phyloP scores from a whole-genome alignment of 169 alveolate genomes.

The Cyclospora cayetanensis region DNA sequence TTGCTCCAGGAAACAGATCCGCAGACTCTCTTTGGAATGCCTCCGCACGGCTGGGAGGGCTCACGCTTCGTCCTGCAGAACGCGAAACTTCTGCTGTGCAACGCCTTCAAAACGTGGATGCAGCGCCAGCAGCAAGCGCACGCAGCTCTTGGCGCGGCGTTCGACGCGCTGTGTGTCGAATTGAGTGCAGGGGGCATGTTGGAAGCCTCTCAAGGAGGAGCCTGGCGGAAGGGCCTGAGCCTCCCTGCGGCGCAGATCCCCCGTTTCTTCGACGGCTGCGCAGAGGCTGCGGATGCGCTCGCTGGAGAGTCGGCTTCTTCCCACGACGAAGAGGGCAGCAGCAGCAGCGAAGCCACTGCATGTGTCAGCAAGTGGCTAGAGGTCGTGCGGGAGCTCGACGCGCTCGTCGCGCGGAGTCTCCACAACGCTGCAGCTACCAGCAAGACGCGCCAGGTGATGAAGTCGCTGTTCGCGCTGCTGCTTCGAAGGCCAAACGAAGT shows the following conservation, averaged over 20 bases:
- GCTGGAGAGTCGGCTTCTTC: too few relatives aligned
- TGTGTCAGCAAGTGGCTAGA: background rate
- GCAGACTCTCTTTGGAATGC: background rate
- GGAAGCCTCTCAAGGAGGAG: too few relatives aligned
- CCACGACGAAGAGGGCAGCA: too few relatives aligned
- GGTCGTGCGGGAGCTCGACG: conserved; percentile 6
- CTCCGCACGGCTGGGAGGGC: background rate
- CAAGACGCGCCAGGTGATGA: background rate
- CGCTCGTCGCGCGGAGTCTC: background rate
- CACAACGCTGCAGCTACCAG: conserved; percentile 4
- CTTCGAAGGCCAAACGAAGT: background rate
- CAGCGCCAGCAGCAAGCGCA: conserved; percentile 14
- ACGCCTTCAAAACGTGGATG: conserved; percentile 48
- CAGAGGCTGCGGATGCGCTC: too few relatives aligned
- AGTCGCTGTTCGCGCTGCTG: conserved; percentile 18
- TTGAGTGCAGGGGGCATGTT: too few relatives aligned
- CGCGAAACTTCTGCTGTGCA: background rate
- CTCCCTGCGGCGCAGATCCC: too few relatives aligned
- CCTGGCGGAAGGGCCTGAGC: too few relatives aligned
- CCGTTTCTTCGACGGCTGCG: too few relatives aligned
- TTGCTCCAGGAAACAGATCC: conserved; percentile 10
- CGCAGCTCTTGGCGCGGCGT: background rate
- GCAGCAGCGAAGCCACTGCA: too few relatives aligned
- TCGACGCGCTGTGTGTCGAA: background rate
- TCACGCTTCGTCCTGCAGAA: background rate